These are phyloP conservation scores for Penicillium sp. DNA, from an alignment of 2,329 filamentous ascomycete genomes.

Conservation along the genomic window DNA sequence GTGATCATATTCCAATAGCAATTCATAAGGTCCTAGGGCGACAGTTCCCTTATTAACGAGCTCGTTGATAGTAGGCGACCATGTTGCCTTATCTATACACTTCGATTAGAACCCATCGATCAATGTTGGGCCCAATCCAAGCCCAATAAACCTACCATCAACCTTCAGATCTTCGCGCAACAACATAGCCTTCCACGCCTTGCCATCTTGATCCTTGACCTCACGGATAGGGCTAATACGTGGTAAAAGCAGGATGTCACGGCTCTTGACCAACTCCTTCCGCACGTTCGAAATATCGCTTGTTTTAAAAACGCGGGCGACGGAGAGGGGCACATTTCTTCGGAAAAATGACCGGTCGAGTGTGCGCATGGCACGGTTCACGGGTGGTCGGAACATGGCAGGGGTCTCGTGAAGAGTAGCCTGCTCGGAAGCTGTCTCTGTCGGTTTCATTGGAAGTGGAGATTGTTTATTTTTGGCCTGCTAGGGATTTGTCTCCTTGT, in stretches of 20 bases:
- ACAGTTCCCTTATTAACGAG: slow-evolving; percentile 69
- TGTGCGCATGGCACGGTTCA: slow-evolving; percentile 73
- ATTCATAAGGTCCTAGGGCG: slow-evolving; percentile 69
- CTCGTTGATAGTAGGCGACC: slow-evolving; percentile 68
- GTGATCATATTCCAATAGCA: slow-evolving; percentile 77
- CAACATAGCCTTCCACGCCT: slow-evolving; percentile 40
- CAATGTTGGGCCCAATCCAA: not conserved
- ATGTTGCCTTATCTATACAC: slow-evolving; percentile 66
- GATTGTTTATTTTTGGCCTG: not conserved
- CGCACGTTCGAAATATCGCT: slow-evolving; percentile 73
- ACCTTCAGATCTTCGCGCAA: slow-evolving; percentile 40
- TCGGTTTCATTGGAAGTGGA: slow-evolving; percentile 25
- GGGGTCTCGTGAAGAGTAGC: slow-evolving; percentile 29
- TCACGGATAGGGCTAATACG: slow-evolving; percentile 62
- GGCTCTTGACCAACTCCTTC: slow-evolving; percentile 62
- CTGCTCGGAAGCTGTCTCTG: slow-evolving; percentile 16
- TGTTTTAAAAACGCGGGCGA: slow-evolving; percentile 73
- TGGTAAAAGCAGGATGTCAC: slow-evolving; percentile 65
- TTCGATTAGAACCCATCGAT: slow-evolving; percentile 4
- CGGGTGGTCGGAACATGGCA: slow-evolving; percentile 72
- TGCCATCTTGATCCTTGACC: slow-evolving; percentile 56
- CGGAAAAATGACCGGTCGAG: slow-evolving; percentile 83
- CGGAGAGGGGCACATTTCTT: slow-evolving; percentile 72
- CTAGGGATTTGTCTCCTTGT: not conserved
- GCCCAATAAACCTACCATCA: slow-evolving; percentile 39